Evolutionary conservation across 2,329 filamentous ascomycete genomes (phyloP).

Genomic region (Alternaria metachromatica): DNA sequence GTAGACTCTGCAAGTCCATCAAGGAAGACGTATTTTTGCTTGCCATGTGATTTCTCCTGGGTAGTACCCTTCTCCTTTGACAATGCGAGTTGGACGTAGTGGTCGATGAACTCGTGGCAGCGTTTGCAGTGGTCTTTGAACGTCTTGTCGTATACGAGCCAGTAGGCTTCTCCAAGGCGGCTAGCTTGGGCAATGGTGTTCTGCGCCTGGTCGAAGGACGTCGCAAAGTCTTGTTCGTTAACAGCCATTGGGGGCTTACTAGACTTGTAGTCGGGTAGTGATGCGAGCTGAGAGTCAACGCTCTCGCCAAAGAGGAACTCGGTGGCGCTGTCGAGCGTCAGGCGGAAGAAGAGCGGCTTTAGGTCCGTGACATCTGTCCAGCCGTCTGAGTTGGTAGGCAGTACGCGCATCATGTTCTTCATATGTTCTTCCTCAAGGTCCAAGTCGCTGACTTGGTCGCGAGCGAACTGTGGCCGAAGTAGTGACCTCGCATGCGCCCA

Average conservation of each 20-base stretch:
- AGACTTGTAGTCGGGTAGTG: constrained; percentile 26
- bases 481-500: constrained; percentile 44
- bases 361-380: constrained; percentile 44
- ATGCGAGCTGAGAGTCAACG: constrained; percentile 35
- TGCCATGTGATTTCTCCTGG: constrained; percentile 20
- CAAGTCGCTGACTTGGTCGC: constrained; percentile 42
- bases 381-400: constrained; percentile 24
- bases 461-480: constrained; percentile 46
- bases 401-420: constrained; percentile 42
- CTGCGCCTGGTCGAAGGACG: constrained; percentile 33
- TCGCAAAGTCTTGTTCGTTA: constrained; percentile 30
- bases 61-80: constrained; percentile 20
- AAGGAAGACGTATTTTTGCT: constrained; percentile 73
- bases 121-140: constrained; percentile 38
- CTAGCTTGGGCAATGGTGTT: constrained; percentile 14
- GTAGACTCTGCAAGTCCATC: constrained; percentile 82
- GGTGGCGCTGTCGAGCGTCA: constrained; percentile 49
- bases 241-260: constrained; percentile 14
- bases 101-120: constrained; percentile 38
- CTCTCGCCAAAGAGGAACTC: constrained; percentile 49
- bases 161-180: constrained; percentile 41
- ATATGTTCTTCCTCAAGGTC: constrained; percentile 41
- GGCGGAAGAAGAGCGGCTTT: constrained; percentile 49
- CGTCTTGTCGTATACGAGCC: constrained; percentile 34
- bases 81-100: constrained; percentile 32